A percentile compares a stretch with the other conserved stretches of the same genome.
phyloP scores from a whole-genome alignment of 345 rosid genomes.

The Pseudoturritis turrita region DNA sequence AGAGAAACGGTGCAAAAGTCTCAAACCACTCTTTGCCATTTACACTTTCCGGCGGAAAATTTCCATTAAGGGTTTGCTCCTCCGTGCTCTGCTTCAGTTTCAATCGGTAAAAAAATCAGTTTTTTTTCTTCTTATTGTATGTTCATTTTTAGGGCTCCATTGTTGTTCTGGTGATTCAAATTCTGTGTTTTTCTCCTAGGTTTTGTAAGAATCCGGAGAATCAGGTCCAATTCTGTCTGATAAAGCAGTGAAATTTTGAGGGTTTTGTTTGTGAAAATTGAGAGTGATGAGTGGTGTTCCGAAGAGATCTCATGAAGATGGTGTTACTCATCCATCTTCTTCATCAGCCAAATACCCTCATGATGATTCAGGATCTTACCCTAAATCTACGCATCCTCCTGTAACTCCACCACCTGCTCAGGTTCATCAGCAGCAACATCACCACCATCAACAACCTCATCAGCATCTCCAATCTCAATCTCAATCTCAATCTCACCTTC shows the following conservation, averaged over 20 bases:
- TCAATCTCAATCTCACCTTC: slow-evolving; percentile 26
- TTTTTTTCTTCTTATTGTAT: neutral
- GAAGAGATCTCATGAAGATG: slow-evolving; percentile 85
- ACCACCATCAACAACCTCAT: slow-evolving; percentile 29
- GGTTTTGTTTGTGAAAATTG: neutral
- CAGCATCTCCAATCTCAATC: slow-evolving; percentile 46
- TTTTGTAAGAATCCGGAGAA: neutral
- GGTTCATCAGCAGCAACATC: slow-evolving; percentile 40
- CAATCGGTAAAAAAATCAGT: neutral
- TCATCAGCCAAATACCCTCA: slow-evolving; percentile 66
- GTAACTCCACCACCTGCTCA: slow-evolving; percentile 34
- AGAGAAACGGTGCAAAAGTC: neutral
- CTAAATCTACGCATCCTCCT: slow-evolving; percentile 44
- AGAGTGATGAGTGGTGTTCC: slow-evolving; percentile 69
- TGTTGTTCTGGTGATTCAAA: slow-evolving; percentile 5
- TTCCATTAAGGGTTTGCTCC: neutral
- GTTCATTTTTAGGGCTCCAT: slow-evolving; percentile 8
- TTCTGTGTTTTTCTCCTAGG: neutral
- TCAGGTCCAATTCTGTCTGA: neutral
- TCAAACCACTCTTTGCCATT: slow-evolving; percentile 10
- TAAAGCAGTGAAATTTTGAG: neutral
- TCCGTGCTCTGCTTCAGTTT: slow-evolving; percentile 6
- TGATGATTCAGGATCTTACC: slow-evolving; percentile 58
- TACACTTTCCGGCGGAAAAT: neutral
- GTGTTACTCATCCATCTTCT: slow-evolving; percentile 58